Conservation (phyloP, 1,139 yeast genomes). For the Candida freyschussii region DNA sequence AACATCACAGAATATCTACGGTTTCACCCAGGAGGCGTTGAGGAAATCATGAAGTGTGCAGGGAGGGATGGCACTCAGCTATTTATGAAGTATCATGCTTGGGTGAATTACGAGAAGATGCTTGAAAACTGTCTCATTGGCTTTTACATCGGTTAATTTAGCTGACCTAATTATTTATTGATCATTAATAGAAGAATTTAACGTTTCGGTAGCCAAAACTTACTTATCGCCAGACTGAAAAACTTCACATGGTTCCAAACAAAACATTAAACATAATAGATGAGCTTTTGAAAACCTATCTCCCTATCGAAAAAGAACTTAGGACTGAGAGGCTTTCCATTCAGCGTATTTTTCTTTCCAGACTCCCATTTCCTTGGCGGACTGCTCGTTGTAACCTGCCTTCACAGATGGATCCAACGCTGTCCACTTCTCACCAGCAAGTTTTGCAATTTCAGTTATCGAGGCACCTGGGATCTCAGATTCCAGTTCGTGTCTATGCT, state of each 20-base stretch:
- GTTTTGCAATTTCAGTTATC: conserved; percentile 20
- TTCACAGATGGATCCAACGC: conserved; percentile 23
- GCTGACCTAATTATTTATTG: background rate
- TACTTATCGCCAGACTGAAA: background rate
- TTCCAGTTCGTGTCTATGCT: conserved; percentile 17
- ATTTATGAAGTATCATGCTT: conserved; percentile 77
- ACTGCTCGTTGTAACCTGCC: conserved; percentile 10
- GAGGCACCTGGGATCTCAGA: conserved; percentile 21
- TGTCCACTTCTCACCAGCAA: conserved; percentile 28
- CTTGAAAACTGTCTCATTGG: conserved; percentile 78
- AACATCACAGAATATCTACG: conserved; percentile 76
- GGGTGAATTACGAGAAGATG: conserved; percentile 87
- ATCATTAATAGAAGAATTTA: too few species aligned
- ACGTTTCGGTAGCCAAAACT: too few species aligned
- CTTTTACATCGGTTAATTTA: conserved; percentile 30
- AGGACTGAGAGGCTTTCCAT: too few species aligned
- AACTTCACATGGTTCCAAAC: too few species aligned
- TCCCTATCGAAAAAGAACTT: too few species aligned
- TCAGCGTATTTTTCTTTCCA: conserved; percentile 14
- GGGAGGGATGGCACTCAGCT: conserved; percentile 81
- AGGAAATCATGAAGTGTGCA: conserved; percentile 72
- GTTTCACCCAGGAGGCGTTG: conserved; percentile 92
- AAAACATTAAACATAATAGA: too few species aligned
- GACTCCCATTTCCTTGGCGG: conserved; percentile 5
- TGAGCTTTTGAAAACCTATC: too few species aligned